phyloP scores from a whole-genome alignment of 345 rosid species.

The Hibiscus syriacus region DNA sequence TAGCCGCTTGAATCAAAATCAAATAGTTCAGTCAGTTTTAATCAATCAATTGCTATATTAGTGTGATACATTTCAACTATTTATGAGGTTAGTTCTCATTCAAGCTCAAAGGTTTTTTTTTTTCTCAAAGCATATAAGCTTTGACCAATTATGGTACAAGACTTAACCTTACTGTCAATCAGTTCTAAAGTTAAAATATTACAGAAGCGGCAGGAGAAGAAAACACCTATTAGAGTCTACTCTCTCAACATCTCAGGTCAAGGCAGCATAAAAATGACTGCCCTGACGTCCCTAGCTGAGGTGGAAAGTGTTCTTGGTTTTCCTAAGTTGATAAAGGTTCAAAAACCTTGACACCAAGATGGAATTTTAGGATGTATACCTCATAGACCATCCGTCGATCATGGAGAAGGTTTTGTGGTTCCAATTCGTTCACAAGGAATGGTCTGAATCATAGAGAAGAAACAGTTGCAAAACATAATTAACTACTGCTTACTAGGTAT shows the following conservation, averaged over 20 bases:
- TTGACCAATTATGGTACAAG: background rate
- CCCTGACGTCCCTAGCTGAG: background rate
- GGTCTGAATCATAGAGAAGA: constrained; percentile 57
- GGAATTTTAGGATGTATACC: constrained; percentile 41
- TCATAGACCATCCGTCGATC: constrained; percentile 97
- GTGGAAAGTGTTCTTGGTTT: background rate
- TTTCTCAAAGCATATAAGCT: background rate
- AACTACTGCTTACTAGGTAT: too few species aligned
- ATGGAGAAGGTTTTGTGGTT: constrained; percentile 90
- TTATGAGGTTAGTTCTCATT: background rate
- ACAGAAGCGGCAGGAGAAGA: background rate
- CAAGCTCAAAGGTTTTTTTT: background rate
- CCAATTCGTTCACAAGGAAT: constrained; percentile 83
- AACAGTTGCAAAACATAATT: background rate
- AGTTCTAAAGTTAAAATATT: background rate
- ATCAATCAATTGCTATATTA: constrained; percentile 3
- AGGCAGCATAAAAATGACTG: background rate
- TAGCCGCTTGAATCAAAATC: constrained; percentile 47
- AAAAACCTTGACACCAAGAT: background rate
- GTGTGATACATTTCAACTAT: constrained; percentile 2
- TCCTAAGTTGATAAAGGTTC: constrained; percentile 1
- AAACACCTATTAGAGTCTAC: background rate
- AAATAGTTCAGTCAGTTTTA: constrained; percentile 13
- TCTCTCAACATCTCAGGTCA: background rate
- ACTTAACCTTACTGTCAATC: background rate